These are phyloP conservation scores for Herpetomonas tarakana DNA, from an alignment of 208 protist species.

Conservation along the genomic window DNA sequence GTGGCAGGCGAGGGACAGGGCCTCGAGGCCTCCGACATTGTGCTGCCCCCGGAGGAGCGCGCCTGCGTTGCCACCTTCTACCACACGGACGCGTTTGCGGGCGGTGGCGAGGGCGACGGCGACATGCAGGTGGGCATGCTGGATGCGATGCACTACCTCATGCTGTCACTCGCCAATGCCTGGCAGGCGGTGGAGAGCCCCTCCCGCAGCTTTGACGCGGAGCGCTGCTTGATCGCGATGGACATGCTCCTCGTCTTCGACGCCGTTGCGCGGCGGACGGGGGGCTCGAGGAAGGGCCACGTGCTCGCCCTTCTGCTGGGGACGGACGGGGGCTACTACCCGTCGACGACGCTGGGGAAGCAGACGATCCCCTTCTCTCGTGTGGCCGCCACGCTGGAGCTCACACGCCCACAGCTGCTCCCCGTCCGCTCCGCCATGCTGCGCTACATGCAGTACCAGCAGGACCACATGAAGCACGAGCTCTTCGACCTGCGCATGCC, in stretches of 20 bases:
- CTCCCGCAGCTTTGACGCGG: constrained; percentile 55
- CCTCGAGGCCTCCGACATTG: constrained; percentile 6
- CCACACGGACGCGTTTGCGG: constrained; percentile 10
- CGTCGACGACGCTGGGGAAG: constrained; percentile 57
- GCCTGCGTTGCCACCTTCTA: constrained; percentile 25
- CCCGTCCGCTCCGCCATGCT: constrained; percentile 45
- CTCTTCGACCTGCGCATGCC: constrained; percentile 75
- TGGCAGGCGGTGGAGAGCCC: constrained; percentile 84
- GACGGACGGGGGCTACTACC: constrained; percentile 51
- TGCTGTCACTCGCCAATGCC: constrained; percentile 58
- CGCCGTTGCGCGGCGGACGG: constrained; percentile 32
- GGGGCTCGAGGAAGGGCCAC: constrained; percentile 18
- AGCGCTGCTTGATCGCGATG: constrained; percentile 61
- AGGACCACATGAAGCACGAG: constrained; percentile 19
- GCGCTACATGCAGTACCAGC: constrained; percentile 50
- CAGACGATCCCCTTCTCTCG: constrained; percentile 35
- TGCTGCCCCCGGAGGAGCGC: constrained; percentile 18
- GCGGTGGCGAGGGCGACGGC: neutral
- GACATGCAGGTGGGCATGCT: constrained; percentile 46
- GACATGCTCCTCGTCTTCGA: constrained; percentile 75
- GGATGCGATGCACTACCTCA: constrained; percentile 42
- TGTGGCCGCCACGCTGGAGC: constrained; percentile 50
- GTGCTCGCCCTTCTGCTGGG: constrained; percentile 41
- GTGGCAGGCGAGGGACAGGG: constrained; percentile 8
- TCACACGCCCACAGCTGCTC: constrained; percentile 49